Conservation (phyloP, 2,329 filamentous ascomycete genomes). For the Hypocreales sp. region DNA sequence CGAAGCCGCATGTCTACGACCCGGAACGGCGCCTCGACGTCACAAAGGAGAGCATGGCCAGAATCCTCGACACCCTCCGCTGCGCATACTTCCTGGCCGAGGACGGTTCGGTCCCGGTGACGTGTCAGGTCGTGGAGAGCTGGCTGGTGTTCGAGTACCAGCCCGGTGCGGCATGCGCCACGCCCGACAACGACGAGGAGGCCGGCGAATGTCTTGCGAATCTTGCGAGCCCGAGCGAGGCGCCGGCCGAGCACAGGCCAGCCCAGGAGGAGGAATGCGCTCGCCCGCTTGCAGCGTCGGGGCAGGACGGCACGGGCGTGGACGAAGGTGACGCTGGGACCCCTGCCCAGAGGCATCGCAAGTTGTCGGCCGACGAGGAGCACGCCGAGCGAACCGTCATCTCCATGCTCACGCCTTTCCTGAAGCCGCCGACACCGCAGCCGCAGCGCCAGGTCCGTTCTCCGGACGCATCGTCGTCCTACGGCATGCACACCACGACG, state of each 20-base stretch:
- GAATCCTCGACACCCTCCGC: slow-evolving; percentile 31
- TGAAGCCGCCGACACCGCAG: slow-evolving; percentile 28
- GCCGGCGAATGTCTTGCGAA: not conserved
- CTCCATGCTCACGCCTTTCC: slow-evolving; percentile 32
- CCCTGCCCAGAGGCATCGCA: not conserved
- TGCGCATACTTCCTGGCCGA: slow-evolving; percentile 32
- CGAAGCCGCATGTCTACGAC: slow-evolving; percentile 22
- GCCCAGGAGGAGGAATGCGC: not conserved
- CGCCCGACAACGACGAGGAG: not conserved
- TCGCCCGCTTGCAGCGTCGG: not conserved
- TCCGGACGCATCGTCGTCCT: slow-evolving; percentile 29
- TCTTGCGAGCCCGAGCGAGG: not conserved
- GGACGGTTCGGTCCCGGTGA: slow-evolving; percentile 22
- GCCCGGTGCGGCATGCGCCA: slow-evolving; percentile 1
- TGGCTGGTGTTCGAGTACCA: slow-evolving; percentile 18
- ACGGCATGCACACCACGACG: slow-evolving; percentile 37
- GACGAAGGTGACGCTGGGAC: not conserved
- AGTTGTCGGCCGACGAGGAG: slow-evolving; percentile 7
- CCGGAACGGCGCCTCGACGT: slow-evolving; percentile 14
- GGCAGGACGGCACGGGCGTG: not conserved
- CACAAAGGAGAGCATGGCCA: slow-evolving; percentile 24
- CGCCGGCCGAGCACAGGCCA: not conserved
- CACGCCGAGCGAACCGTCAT: slow-evolving; percentile 24
- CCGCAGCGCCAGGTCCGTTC: slow-evolving; percentile 15
- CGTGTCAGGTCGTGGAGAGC: slow-evolving; percentile 10